Conservation (phyloP, 2,329 filamentous ascomycete species). For the Dactylella cylindrospora region DNA sequence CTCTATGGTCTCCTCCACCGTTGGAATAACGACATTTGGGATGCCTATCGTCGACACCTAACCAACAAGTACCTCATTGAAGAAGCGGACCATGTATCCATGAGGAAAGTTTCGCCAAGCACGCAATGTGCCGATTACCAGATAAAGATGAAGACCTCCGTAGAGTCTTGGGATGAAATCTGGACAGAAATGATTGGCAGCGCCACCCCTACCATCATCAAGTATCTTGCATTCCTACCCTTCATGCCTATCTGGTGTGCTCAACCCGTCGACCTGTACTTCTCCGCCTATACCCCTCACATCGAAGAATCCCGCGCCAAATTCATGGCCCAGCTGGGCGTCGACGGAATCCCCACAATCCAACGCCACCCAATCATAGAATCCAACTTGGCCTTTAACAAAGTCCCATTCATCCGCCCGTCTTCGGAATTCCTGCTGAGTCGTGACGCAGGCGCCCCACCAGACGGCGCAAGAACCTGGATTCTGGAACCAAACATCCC, state of each 20-base stretch:
- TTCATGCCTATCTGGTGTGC: conserved; percentile 19
- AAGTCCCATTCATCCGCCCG: conserved; percentile 4
- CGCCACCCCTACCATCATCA: conserved; percentile 12
- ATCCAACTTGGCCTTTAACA: not conserved
- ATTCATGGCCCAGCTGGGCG: not conserved
- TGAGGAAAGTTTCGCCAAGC: not conserved
- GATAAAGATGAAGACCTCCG: not conserved
- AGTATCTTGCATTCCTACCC: conserved; percentile 17
- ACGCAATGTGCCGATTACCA: conserved; percentile 4
- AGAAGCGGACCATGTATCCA: not conserved
- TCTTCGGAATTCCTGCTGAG: conserved; percentile 4
- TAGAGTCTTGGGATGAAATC: not conserved
- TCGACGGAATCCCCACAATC: not conserved
- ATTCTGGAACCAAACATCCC: conserved; percentile 11
- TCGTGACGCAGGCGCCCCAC: conserved; percentile 3
- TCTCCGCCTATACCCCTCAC: conserved; percentile 3
- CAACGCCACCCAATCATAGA: conserved; percentile 5
- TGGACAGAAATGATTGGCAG: conserved; percentile 9
- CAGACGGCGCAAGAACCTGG: conserved; percentile 12
- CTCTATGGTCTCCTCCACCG: conserved; percentile 2
- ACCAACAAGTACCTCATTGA: conserved; percentile 2
- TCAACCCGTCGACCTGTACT: conserved; percentile 2
- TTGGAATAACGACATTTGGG: conserved; percentile 7
- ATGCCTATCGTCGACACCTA: not conserved
- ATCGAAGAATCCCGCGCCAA: not conserved